Evolutionary conservation across 768 basidiomycete genomes (phyloP), one percentile per base, ranked within the genome.

Genomic region (Wakefieldia striispora): DNA sequence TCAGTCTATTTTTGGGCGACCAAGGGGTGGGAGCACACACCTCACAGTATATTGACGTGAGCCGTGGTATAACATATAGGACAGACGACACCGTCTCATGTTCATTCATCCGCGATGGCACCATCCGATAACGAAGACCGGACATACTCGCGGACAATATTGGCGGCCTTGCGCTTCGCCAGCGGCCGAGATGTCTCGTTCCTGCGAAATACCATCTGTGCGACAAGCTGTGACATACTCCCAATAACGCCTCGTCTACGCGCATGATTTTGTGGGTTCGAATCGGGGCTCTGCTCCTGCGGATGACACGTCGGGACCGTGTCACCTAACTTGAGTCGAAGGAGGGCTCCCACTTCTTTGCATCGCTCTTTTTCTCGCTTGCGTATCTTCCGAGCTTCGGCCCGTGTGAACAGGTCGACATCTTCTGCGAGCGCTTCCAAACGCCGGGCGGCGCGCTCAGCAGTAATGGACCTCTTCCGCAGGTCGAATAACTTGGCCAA

Each of bases 331-430:
- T 84, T 85, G 53, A 84, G 61, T 57, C 80, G 71, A 54, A 86
- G 64, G 51, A 85, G 68, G 29, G 78, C 71, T 9, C 75, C 74
- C 11, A 84, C 66, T 69, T 86, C 84, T 53, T 75, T 74, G 20
- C 74, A 72, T 35, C 75, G 69, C 64, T 82, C 83, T 57, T 77
- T 76, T 57, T 80, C 77, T 43, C 71, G 67, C 63, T 79, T 81
- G 53, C 76, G 67, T 55, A 47, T 61, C 52, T 69, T 73, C 54
- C 74, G 66, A 45, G 74, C 75, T 56, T 77, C 79, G 51, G 68
- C 68, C 29, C 70, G 69, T 49, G 62, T 56, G 50, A 69, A 67
- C 51, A 70, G 68, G 59, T 69, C 67, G n/a, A 67, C 67, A 45
- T 71, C 67, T 17, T 70, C 68, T 21, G 66, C 56, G 51, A 71